A percentile compares a stretch with the other conserved stretches of the same genome.
These are phyloP conservation scores for Endocarpon pusillum DNA, from an alignment of 495 filamentous ascomycete species.

Conservation along the genomic window DNA sequence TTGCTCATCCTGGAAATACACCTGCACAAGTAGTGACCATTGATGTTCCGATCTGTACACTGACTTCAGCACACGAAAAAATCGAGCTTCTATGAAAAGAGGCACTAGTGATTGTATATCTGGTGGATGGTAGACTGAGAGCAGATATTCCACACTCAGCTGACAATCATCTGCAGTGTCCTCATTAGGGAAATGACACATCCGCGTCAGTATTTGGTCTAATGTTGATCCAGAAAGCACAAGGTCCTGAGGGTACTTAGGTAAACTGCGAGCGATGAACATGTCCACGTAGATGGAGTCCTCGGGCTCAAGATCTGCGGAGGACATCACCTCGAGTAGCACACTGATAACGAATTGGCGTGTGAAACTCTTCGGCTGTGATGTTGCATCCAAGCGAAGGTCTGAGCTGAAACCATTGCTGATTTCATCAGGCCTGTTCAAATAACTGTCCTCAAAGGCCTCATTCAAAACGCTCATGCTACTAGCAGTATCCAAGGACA, in stretches of 20 bases:
- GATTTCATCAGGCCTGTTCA: slow-evolving; percentile 57
- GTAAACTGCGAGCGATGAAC: slow-evolving; percentile 90
- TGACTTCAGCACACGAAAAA: slow-evolving; percentile 85
- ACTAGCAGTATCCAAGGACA: slow-evolving; percentile 77
- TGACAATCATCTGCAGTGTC: slow-evolving; percentile 89
- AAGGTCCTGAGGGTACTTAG: slow-evolving; percentile 93
- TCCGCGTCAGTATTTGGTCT: slow-evolving; percentile 58
- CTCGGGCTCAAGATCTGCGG: slow-evolving; percentile 48
- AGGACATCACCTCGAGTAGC: slow-evolving; percentile 71
- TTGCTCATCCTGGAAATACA: slow-evolving; percentile 73
- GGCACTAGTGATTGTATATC: slow-evolving; percentile 60
- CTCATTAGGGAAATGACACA: slow-evolving; percentile 66
- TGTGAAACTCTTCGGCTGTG: slow-evolving; percentile 51
- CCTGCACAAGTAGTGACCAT: slow-evolving; percentile 58
- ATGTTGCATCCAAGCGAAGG: slow-evolving; percentile 40
- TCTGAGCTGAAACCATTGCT: slow-evolving; percentile 32
- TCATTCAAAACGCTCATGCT: slow-evolving; percentile 93
- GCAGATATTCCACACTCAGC: slow-evolving; percentile 82
- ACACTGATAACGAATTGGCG: slow-evolving; percentile 83
- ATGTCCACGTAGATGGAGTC: slow-evolving; percentile 93
- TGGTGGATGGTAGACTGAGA: slow-evolving; percentile 83
- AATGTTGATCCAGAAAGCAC: slow-evolving; percentile 73
- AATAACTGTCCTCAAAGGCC: slow-evolving; percentile 86
- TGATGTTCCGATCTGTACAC: slow-evolving; percentile 68
- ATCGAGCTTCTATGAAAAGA: slow-evolving; percentile 61